phyloP scores from a whole-genome alignment of 2,329 filamentous ascomycete species.

The Trichoderma lentiforme region DNA sequence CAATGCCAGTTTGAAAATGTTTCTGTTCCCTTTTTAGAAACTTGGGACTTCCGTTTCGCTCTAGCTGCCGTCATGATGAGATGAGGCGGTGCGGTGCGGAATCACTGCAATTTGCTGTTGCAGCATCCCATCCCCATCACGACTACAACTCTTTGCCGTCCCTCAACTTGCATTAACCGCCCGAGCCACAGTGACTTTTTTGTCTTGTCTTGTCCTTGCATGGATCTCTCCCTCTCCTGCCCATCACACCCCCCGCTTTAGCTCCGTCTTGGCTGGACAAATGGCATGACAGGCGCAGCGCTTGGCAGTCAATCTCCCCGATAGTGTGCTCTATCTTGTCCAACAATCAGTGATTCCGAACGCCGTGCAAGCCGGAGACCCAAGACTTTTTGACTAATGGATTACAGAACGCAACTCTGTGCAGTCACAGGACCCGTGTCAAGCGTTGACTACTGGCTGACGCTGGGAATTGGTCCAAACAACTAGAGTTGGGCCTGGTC shows the following conservation, averaged over 20 bases:
- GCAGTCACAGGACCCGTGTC: background rate
- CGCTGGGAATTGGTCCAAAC: background rate
- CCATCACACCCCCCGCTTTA: background rate
- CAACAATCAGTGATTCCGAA: background rate
- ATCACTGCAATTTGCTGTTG: background rate
- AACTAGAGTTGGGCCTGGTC: background rate
- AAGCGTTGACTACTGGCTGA: background rate
- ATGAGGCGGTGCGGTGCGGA: background rate
- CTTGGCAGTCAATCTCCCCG: background rate
- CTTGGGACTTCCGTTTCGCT: background rate
- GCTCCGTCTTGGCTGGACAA: background rate
- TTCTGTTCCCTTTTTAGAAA: background rate
- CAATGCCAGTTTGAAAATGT: background rate
- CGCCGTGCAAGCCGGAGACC: background rate
- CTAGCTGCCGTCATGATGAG: constrained; percentile 5
- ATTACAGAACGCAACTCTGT: background rate
- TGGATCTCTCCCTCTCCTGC: background rate
- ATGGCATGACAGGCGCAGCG: background rate
- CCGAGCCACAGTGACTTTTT: background rate
- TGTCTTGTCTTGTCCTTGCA: background rate
- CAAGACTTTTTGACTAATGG: background rate
- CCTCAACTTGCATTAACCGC: background rate
- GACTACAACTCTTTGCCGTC: background rate
- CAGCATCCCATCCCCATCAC: background rate
- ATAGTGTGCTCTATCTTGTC: background rate